Base-by-base conservation (phyloP, 148 eudicot species). In the Agrostemma githago region DNA sequence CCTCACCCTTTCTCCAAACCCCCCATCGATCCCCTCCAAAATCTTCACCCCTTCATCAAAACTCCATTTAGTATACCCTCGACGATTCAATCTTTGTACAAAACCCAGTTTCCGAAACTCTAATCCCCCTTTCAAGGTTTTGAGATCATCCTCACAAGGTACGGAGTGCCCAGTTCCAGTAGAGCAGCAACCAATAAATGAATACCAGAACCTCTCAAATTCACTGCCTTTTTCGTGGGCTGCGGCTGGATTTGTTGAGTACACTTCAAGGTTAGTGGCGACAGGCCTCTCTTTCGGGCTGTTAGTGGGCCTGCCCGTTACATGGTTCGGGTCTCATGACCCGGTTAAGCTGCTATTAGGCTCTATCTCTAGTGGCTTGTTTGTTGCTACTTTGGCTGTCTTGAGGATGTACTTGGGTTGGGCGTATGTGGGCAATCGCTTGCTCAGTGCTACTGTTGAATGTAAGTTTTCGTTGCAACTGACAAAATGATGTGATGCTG, bases 391-490 rank as follows among this genome's bases (percentile, higher is more conserved):
- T 60, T 73, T 95, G 68, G 92, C 88, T 68, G 96, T 92, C 75
- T 79, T 95, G 39, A 88, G 99, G 84, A 95, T 92, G 93, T 95
- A 95, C 56, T 75, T 95, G 74, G 99, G 99, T 20, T 95, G 99
- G 97, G 97, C 99, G 56, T 95, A 95, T 80, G 96, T 95, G 20
- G 99, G 99, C 7, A 95, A 95, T 40, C 81, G 99, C n/a, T 77
- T 92, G 72, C 92, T 95, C 62, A 95, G 97, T 85, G 98, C 97
- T 77, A 95, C 98, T 63, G 91, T 95, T 74, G 99, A 94, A 87
- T 91, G 98, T 90, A 83, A 68, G 66, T 1, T 38, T 37, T 44
- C 10, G 10, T 12, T 43, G 6, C 60, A 39, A 4, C 3, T 64
- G 15, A 12, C 11, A 51, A 51, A 51, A 48, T 48, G 53, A 48